Evolutionary conservation across 1,284 basidiomycete species (phyloP).

Genomic region (Kwoniella shivajii): DNA sequence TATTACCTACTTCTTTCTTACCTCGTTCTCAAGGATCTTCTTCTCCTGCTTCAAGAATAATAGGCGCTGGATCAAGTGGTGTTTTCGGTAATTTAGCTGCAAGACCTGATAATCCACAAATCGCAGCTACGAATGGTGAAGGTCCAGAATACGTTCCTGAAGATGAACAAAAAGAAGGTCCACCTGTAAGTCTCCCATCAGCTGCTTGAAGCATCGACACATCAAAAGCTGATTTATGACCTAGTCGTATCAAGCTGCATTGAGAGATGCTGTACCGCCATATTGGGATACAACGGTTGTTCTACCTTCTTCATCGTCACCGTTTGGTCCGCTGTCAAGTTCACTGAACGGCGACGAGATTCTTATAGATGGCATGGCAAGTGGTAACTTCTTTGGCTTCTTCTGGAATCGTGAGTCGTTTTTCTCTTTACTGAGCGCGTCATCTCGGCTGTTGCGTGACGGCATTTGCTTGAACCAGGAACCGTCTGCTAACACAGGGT

Average conservation of each 20-base stretch:
- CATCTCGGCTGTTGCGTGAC: background rate
- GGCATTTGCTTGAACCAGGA: background rate
- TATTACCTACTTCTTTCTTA: conserved; percentile 74
- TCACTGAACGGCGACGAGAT: conserved; percentile 59
- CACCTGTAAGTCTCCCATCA: conserved; percentile 66
- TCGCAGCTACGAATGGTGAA: conserved; percentile 59
- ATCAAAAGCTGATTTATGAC: background rate
- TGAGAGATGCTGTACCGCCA: conserved; percentile 86
- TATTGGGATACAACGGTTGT: conserved; percentile 98
- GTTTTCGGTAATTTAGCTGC: conserved; percentile 95
- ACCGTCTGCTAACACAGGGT: background rate
- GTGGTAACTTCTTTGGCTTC: conserved; percentile 59
- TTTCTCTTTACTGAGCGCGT: background rate
- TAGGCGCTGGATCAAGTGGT: conserved; percentile 81
- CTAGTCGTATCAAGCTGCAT: conserved; percentile 83
- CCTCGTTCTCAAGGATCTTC: conserved; percentile 48
- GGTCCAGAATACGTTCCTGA: conserved; percentile 70
- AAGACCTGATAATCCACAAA: conserved; percentile 67
- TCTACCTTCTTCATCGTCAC: conserved; percentile 57
- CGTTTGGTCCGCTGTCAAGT: conserved; percentile 55
- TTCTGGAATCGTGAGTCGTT: conserved; percentile 50
- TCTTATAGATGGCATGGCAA: conserved; percentile 60
- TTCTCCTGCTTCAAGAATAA: conserved; percentile 30
- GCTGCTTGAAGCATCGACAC: background rate
- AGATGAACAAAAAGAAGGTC: conserved; percentile 75